Evolutionary conservation across 1,284 basidiomycete species (phyloP).

Genomic region (Pascua sp.): DNA sequence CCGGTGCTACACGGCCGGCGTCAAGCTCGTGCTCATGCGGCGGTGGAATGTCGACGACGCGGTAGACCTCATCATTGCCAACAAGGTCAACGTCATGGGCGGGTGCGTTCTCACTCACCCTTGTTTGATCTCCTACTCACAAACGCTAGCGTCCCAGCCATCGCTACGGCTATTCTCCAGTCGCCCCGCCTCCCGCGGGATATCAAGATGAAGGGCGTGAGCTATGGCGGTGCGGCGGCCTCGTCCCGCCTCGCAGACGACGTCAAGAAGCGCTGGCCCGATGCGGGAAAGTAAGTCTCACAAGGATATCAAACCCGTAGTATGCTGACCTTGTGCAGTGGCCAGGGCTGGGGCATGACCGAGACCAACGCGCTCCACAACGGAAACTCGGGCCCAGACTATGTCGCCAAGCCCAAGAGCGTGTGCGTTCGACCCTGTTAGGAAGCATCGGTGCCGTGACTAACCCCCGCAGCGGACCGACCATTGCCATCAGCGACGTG

Average conservation of each 20-base stretch:
- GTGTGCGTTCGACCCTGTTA: no score
- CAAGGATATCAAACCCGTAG: no score
- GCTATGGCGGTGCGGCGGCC: constrained; percentile 43
- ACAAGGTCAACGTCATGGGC: constrained; percentile 37
- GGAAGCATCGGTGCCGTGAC: no score
- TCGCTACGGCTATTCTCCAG: constrained; percentile 36
- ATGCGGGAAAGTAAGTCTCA: background rate
- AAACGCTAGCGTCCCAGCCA: constrained; percentile 33
- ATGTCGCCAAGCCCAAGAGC: constrained; percentile 19
- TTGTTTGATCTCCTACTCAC: no score
- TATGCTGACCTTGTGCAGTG: background rate
- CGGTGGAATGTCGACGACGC: constrained; percentile 38
- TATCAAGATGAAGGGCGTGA: constrained; percentile 29
- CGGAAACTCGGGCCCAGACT: constrained; percentile 34
- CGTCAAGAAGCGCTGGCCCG: constrained; percentile 31
- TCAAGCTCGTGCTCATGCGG: constrained; percentile 36
- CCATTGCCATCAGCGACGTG: constrained; percentile 34
- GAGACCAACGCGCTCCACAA: constrained; percentile 45
- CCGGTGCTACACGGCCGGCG: constrained; percentile 32
- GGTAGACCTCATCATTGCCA: constrained; percentile 25
- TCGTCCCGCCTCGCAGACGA: constrained; percentile 34
- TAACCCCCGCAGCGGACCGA: constrained; percentile 19
- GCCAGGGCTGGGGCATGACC: constrained; percentile 43
- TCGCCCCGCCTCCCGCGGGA: constrained; percentile 25
- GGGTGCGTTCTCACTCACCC: constrained; percentile 22